Base-by-base conservation (phyloP, 1,284 basidiomycete genomes). In the Mycena citricolor region DNA sequence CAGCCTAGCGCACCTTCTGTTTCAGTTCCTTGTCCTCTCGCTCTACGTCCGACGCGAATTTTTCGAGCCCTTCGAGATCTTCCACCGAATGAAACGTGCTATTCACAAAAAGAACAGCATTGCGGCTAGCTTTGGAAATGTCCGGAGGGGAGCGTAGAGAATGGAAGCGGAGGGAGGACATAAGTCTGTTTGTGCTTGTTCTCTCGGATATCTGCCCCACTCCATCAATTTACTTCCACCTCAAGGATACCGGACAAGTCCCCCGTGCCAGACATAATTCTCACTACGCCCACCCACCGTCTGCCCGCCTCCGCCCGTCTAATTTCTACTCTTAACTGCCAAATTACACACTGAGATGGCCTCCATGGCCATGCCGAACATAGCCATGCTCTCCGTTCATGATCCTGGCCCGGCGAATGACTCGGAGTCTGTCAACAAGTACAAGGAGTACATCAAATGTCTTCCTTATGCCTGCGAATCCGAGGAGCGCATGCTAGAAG, bases 391-490 rank as follows among this genome's bases (percentile, higher is more conserved):
- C 43, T 61, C 61, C 32, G 63, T 79, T 33, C 62, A 73, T 53
- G 74, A 73, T 56, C 62, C 67, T 16, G 61, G 68, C 42, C 43
- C 43, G 26, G 11, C 20, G 8, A 17, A 14, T 25, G 65, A 74
- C 57, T 65, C 69, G 24, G 59, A 63, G 39, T 54, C 64, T 29
- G 54, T 61, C 23, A 62, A 69, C 52, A 84, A 83, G 57, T 66
- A 85, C 32, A 74, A 73, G 61, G 67, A 67, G 39, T 83, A 84
- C 63, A 78, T 80, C 29, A 64, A 67, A 40, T 75, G 73, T 8
- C 59, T 97, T 32, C 93, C 94, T 2, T 97, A 95, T 63, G 73
- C 79, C 3, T 81, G 87, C 53, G 93, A 97, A 65, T 71, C 85
- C 0, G 74, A 90, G 47, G 79, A 81, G 11, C 80, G 83, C 58